phyloP scores from a whole-genome alignment of 2,329 filamentous ascomycete genomes.

The Monilinia vaccinii-corymbosi region DNA sequence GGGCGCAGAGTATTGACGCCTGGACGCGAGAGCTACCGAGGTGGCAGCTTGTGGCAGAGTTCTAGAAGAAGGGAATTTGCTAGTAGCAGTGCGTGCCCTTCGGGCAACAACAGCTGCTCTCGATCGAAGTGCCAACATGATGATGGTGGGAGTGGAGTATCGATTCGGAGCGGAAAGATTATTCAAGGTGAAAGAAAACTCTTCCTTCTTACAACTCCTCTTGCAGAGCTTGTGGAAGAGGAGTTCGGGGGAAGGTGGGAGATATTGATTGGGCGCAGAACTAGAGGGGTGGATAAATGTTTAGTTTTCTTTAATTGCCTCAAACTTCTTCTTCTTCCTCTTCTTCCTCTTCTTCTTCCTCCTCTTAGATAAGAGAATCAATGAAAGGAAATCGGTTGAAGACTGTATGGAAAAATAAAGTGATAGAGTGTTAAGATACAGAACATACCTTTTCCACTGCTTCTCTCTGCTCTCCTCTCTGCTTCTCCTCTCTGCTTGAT shows the following conservation, averaged over 20 bases:
- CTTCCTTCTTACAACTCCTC: slow-evolving; percentile 20
- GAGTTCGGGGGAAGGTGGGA: slow-evolving; percentile 12
- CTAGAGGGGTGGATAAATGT: slow-evolving; percentile 8
- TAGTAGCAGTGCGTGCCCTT: slow-evolving; percentile 22
- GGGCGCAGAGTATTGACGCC: slow-evolving; percentile 27
- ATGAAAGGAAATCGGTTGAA: background rate
- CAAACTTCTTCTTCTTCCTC: too few relatives aligned
- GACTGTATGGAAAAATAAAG: too few relatives aligned
- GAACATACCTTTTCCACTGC: too few relatives aligned
- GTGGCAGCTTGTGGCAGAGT: slow-evolving; percentile 25
- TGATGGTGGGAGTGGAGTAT: slow-evolving; percentile 15
- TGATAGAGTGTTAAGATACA: too few relatives aligned
- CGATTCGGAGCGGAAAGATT: slow-evolving; percentile 2
- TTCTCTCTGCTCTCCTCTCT: too few relatives aligned
- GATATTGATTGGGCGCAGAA: slow-evolving; percentile 16
- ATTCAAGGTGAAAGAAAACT: background rate
- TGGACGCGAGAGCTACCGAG: slow-evolving; percentile 19
- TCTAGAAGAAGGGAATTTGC: slow-evolving; percentile 21
- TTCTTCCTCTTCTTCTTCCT: too few relatives aligned
- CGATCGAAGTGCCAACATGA: slow-evolving; percentile 29
- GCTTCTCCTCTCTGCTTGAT: too few relatives aligned
- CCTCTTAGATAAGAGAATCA: background rate
- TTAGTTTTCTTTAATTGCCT: background rate
- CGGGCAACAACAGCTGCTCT: slow-evolving; percentile 26
- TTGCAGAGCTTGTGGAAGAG: slow-evolving; percentile 18